Percentiles rank a stretch among this genome's conserved stretches.
phyloP scores from a whole-genome alignment of 805 yeast genomes.

The Yamadazyma tumulicola region DNA sequence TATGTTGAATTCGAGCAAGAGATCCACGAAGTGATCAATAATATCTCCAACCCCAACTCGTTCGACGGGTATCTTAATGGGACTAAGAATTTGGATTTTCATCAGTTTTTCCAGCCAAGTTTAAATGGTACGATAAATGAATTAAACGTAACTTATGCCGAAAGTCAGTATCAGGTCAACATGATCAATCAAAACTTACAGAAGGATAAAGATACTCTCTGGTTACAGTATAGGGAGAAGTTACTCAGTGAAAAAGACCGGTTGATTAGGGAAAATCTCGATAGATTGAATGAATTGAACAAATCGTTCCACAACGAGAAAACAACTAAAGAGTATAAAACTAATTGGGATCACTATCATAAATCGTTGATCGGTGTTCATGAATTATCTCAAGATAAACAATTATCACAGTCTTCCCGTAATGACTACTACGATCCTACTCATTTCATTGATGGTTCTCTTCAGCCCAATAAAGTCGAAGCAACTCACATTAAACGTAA shows the following conservation, averaged over 20 bases:
- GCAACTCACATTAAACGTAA: slow-evolving; percentile 24
- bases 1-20: slow-evolving; percentile 30
- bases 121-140: slow-evolving; percentile 17
- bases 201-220: slow-evolving; percentile 25
- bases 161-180: slow-evolving; percentile 26
- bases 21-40: slow-evolving; percentile 24
- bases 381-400: no score
- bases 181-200: slow-evolving; percentile 19
- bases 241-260: slow-evolving; percentile 22
- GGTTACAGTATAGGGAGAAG: slow-evolving; percentile 31
- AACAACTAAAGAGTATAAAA: slow-evolving; percentile 4
- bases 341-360: slow-evolving; percentile 13
- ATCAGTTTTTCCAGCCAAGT: slow-evolving; percentile 7
- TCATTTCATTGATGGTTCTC: neutral
- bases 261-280: slow-evolving; percentile 22
- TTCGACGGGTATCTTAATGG: slow-evolving; percentile 24
- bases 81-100: slow-evolving; percentile 3
- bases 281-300: slow-evolving; percentile 25
- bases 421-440: neutral
- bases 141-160: slow-evolving; percentile 22
- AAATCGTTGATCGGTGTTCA: slow-evolving; percentile 6
- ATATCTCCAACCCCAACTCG: slow-evolving; percentile 32
- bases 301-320: slow-evolving; percentile 26
- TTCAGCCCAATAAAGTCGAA: slow-evolving; percentile 24
- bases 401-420: neutral